Evolutionary conservation across 1,284 basidiomycete species (phyloP).

Genomic region (Trichosporon asahii): DNA sequence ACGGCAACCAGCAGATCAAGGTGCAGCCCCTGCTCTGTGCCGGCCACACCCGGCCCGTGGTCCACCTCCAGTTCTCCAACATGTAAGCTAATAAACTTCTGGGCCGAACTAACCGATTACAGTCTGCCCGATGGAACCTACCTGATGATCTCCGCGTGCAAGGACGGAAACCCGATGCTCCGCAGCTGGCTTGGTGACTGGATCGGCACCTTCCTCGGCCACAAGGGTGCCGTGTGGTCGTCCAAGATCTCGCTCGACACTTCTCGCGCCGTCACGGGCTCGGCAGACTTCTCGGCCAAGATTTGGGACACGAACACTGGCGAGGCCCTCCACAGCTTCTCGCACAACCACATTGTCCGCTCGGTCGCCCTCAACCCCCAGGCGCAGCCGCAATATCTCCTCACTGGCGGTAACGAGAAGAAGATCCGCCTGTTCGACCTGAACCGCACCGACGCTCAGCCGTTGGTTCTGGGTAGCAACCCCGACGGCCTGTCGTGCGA

Average conservation of each 20-base stretch:
- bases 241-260: conserved; percentile 87
- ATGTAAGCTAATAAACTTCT: conserved; percentile 53
- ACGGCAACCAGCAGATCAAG: conserved; percentile 34
- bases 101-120: conserved; percentile 30
- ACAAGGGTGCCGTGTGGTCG: conserved; percentile 98
- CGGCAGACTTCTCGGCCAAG: conserved; percentile 97
- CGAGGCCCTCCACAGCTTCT: conserved; percentile 80
- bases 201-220: conserved; percentile 95
- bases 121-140: conserved; percentile 70
- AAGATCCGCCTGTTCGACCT: conserved; percentile 94
- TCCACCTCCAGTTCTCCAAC: conserved; percentile 85
- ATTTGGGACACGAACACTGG: conserved; percentile 97
- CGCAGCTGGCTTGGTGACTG: conserved; percentile 97
- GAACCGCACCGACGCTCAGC: conserved; percentile 71
- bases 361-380: conserved; percentile 70
- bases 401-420: conserved; percentile 86
- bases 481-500: conserved; percentile 64
- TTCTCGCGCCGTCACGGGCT: conserved; percentile 83
- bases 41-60: conserved; percentile 71
- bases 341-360: conserved; percentile 97
- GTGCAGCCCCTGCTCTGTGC: conserved; percentile 56
- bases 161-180: conserved; percentile 94
- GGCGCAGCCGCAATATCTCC: conserved; percentile 48
- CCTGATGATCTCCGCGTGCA: conserved; percentile 87
- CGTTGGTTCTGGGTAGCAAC: conserved; percentile 68